These are phyloP conservation scores for Fusarium begoniae DNA, from an alignment of 2,329 filamentous ascomycete species.

Conservation along the genomic window DNA sequence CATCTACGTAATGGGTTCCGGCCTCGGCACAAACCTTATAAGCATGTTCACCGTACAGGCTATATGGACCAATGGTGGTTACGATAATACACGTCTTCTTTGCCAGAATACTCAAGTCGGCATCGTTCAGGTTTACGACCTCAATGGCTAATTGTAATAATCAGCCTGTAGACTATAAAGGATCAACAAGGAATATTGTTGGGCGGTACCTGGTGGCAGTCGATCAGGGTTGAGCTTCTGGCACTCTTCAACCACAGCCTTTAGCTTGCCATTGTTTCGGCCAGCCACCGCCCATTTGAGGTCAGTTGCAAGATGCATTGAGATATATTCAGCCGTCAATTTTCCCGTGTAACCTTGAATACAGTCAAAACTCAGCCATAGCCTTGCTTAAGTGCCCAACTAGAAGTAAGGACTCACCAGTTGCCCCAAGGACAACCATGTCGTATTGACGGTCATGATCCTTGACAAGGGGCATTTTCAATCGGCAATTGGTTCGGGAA, in stretches of 20 bases:
- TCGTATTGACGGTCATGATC: constrained; percentile 65
- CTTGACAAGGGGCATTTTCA: constrained; percentile 55
- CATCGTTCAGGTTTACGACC: constrained; percentile 57
- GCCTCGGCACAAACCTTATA: constrained; percentile 70
- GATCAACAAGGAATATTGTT: not conserved
- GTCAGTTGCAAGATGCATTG: constrained; percentile 74
- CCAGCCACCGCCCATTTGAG: constrained; percentile 90
- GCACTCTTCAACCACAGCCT: constrained; percentile 72
- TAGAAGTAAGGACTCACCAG: constrained; percentile 53
- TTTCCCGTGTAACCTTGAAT: constrained; percentile 82
- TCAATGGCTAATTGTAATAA: constrained; percentile 57
- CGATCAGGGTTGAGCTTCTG: constrained; percentile 75
- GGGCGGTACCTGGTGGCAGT: constrained; percentile 68
- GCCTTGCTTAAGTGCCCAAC: not conserved
- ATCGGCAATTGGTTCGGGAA: not conserved
- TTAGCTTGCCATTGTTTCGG: constrained; percentile 79
- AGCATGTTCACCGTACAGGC: constrained; percentile 63
- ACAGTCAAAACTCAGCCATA: constrained; percentile 9
- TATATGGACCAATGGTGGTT: constrained; percentile 68
- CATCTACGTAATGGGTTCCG: constrained; percentile 72
- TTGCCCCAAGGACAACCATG: constrained; percentile 66
- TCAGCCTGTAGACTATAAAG: not conserved
- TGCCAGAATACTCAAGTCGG: constrained; percentile 58
- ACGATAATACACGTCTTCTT: constrained; percentile 67
- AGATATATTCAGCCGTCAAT: constrained; percentile 79